Evolutionary conservation across 805 yeast genomes (phyloP), one percentile per base, ranked within the genome.

Genomic region (Schwanniomyces polymorphus): DNA sequence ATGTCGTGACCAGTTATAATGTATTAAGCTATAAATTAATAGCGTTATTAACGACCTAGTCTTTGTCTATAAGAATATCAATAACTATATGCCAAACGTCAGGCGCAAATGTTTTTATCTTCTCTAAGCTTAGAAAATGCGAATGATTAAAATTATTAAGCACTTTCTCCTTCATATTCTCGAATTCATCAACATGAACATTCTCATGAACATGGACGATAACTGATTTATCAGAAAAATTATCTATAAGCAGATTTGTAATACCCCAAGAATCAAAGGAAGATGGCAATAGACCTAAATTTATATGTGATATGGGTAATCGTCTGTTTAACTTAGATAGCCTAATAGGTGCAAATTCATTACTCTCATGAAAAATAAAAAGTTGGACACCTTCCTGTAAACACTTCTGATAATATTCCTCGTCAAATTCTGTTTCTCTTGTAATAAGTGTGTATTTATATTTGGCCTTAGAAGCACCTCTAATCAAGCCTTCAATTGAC

Each of bases 101-200:
- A 0, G 97, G 97, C 0, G 96, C 95, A 73, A 84, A 89, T 0
- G 92, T 86, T 66, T 89, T 90, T 46, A 90, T 87, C 53, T 71
- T 78, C 51, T 86, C 89, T 8, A 84, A 49, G 49, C 80, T 83
- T 1, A 56, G 8, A 9, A 64, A 64, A 6, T 40, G 46, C 1
- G 59, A 52, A 5, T 38, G 49, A 25, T 39, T 44, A 27, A 72
- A 56, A 12, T 43, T 43, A 2, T 17, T 5, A 2, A 39, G 38
- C 2, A 68, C 61, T 3, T 53, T 50, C 1, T 45, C 38, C 12
- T 48, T 40, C 58, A 80, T 69, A 1, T 44, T 27, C 0, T 62
- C 67, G 4, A 86, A 58, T 0, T 74, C 76, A 2, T 56, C 55
- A 1, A 67, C 62, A 31, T 75, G 79, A 1, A 85, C 84, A 55